Conservation (phyloP, 1,284 basidiomycete species). For the Ustilago cynodontis region DNA sequence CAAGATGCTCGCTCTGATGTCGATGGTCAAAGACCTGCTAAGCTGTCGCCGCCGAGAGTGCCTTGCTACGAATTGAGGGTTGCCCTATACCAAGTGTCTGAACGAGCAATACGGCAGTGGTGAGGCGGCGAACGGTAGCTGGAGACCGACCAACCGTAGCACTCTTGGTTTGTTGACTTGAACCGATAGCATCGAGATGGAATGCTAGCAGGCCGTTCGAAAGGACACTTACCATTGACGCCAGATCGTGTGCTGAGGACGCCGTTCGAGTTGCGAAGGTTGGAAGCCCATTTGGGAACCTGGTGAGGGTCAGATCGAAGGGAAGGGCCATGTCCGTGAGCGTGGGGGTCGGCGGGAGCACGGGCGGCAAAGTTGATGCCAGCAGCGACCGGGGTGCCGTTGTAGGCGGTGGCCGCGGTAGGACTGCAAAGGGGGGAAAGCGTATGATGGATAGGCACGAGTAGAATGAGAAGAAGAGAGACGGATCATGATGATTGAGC, state of each 20-base stretch:
- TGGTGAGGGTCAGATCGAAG: slow-evolving; percentile 56
- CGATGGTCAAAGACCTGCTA: not conserved
- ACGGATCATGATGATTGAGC: not conserved
- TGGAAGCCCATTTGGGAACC: slow-evolving; percentile 52
- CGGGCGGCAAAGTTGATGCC: slow-evolving; percentile 61
- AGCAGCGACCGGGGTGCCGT: slow-evolving; percentile 56
- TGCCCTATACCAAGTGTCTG: not conserved
- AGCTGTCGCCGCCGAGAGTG: too few relatives aligned
- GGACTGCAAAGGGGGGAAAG: slow-evolving; percentile 35
- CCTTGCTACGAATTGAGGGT: too few relatives aligned
- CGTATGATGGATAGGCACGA: slow-evolving; percentile 31
- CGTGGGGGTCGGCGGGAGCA: slow-evolving; percentile 60
- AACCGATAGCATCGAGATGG: not conserved
- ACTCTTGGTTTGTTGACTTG: not conserved
- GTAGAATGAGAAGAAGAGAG: not conserved
- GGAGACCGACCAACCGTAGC: not conserved
- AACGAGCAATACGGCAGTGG: not conserved
- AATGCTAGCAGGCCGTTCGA: not conserved
- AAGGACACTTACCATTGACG: slow-evolving; percentile 52
- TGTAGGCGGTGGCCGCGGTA: slow-evolving; percentile 54
- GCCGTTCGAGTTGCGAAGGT: slow-evolving; percentile 52
- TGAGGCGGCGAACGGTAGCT: not conserved
- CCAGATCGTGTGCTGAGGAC: slow-evolving; percentile 51
- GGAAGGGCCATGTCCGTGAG: slow-evolving; percentile 55
- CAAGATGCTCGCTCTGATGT: not conserved